These are phyloP conservation scores for Blumeriella jaapii DNA, from an alignment of 2,329 filamentous ascomycete species.

Conservation along the genomic window DNA sequence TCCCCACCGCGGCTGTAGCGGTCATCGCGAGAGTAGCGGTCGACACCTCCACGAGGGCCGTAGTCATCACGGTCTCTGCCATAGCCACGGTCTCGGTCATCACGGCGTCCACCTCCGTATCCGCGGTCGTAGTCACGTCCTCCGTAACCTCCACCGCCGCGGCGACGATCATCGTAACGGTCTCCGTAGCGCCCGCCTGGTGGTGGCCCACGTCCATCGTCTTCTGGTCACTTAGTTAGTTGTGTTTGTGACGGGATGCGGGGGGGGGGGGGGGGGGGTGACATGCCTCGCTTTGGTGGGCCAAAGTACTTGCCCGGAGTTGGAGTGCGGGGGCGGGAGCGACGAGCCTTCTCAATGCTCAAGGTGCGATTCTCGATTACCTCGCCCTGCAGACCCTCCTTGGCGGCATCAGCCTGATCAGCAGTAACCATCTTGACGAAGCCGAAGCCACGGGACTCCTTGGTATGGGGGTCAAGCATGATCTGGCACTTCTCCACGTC, in stretches of 20 bases:
- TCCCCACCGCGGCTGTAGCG: slow-evolving; percentile 24
- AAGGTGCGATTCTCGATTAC: slow-evolving; percentile 89
- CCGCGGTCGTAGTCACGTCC: slow-evolving; percentile 21
- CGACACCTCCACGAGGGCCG: slow-evolving; percentile 27
- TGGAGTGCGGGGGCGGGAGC: slow-evolving; percentile 85
- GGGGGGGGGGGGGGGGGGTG: slow-evolving; percentile 30
- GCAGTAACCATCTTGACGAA: slow-evolving; percentile 98
- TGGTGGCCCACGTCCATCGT: slow-evolving; percentile 36
- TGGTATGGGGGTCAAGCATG: slow-evolving; percentile 97
- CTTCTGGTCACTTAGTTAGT: slow-evolving; percentile 32
- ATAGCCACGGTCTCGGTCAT: slow-evolving; percentile 32
- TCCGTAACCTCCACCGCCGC: slow-evolving; percentile 27
- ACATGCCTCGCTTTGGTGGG: slow-evolving; percentile 89
- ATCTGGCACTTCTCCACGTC: slow-evolving; percentile 99
- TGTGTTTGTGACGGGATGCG: too few relatives aligned
- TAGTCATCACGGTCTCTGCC: slow-evolving; percentile 31
- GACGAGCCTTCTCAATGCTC: slow-evolving; percentile 97
- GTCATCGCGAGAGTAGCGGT: slow-evolving; percentile 26
- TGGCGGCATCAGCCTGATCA: slow-evolving; percentile 92
- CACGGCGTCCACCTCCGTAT: slow-evolving; percentile 30
- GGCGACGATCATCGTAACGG: slow-evolving; percentile 33
- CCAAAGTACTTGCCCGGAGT: slow-evolving; percentile 99
- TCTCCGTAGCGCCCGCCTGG: slow-evolving; percentile 32
- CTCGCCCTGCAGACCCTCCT: slow-evolving; percentile 91
- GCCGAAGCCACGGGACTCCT: slow-evolving; percentile 96